Base-by-base conservation (phyloP, 2,329 filamentous ascomycete species). In the Alternaria sp. region DNA sequence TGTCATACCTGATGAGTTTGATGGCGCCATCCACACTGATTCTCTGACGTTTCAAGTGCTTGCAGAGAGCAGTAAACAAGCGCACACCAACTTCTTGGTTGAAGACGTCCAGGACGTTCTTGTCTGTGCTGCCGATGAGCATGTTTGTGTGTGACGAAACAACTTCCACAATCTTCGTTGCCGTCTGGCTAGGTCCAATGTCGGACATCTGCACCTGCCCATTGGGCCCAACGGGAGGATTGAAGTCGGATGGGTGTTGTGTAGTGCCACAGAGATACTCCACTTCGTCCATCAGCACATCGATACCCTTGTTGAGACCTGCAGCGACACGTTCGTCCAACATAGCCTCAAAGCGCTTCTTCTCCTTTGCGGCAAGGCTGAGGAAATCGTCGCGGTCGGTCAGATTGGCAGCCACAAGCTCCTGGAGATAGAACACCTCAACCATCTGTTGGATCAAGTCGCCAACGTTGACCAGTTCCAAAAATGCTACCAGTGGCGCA, bases 331-430 rank as follows among this genome's bases (percentile, higher is more conserved):
- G 92, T 81, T 98, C 96, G 76, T 99, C 96, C 2, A 99, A 89
- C 91, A 97, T 97, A 77, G 97, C 94, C 84, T 99, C 96, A 73
- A 98, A 99, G 69, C 93, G 93, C 83, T 97, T 98, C 87, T 99
- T 99, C 68, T 96, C 94, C 72, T 97, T 91, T 30, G 92, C 91
- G 0, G 94, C 93, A 19, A 93, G 91, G 75, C 97, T 93, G 51
- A 99, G 85, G 74, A 99, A 99, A 81, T 99, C 96, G 77, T 97
- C 96, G 46, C 92, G 90, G 77, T 98, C 95, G 1, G 91, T 91
- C 57, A 99, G 89, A 73, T 92, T 92, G 13, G 91, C 88, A 1
- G 89, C 87, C 6, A 93, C 89, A 26, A 99, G 87, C 81, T 99
- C 96, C 81, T 98, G 96, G 77, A 97, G 92, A 81, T 97, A 99